phyloP scores from a whole-genome alignment of 768 basidiomycete species.

The Mycena leptocephala region DNA sequence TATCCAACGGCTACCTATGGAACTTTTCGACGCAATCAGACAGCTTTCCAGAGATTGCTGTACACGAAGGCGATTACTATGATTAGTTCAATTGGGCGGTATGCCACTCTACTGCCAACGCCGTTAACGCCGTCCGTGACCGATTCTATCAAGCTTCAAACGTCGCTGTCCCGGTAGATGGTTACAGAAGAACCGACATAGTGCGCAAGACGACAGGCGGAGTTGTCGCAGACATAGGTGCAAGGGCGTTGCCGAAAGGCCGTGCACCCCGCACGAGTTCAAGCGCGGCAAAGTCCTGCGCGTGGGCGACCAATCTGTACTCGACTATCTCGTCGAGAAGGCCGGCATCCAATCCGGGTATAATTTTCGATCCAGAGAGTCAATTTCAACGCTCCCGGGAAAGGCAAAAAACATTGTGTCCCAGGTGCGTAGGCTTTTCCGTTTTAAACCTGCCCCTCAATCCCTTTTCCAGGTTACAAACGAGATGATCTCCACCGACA shows the following conservation, averaged over 20 bases:
- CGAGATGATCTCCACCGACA: slow-evolving; percentile 13
- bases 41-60: too few relatives aligned
- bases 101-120: slow-evolving; percentile 11
- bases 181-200: slow-evolving; percentile 8
- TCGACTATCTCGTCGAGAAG: slow-evolving; percentile 12
- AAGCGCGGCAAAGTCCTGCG: slow-evolving; percentile 11
- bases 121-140: slow-evolving; percentile 21
- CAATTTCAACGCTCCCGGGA: slow-evolving; percentile 5
- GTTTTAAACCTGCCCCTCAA: neutral
- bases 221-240: too few relatives aligned
- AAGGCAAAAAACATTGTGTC: slow-evolving; percentile 5
- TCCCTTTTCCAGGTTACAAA: neutral
- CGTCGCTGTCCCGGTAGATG: neutral
- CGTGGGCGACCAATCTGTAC: neutral
- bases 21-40: too few relatives aligned
- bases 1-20: neutral
- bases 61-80: slow-evolving; percentile 16
- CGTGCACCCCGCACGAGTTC: slow-evolving; percentile 15
- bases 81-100: slow-evolving; percentile 5
- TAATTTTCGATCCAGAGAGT: neutral
- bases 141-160: neutral
- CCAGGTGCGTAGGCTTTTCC: slow-evolving; percentile 8
- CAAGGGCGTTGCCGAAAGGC: neutral
- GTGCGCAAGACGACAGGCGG: slow-evolving; percentile 8
- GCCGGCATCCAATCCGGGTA: neutral